Evolutionary conservation across 768 basidiomycete species (phyloP).

Genomic region (Serendipita indica): DNA sequence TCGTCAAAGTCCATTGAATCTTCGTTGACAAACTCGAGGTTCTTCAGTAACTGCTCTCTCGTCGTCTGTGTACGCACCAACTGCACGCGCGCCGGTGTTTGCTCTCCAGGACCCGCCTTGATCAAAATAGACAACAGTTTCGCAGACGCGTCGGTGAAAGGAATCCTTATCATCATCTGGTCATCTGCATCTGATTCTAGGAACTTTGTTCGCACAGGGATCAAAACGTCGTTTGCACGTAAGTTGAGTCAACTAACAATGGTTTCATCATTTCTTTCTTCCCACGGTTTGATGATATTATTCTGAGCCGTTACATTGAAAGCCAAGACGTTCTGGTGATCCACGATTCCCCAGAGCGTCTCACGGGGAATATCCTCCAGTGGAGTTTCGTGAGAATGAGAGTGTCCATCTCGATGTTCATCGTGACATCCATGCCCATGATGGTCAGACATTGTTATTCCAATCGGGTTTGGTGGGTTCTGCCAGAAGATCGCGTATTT

Average conservation of each 20-base stretch:
- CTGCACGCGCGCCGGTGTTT: constrained; percentile 56
- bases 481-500: too few relatives aligned
- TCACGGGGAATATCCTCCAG: constrained; percentile 40
- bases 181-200: constrained; percentile 87
- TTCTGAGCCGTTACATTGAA: constrained; percentile 47
- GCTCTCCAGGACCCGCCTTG: constrained; percentile 67
- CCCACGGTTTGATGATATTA: constrained; percentile 75
- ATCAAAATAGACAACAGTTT: constrained; percentile 69
- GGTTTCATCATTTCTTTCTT: constrained; percentile 54
- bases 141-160: constrained; percentile 68
- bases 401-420: constrained; percentile 44
- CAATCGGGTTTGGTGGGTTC: too few relatives aligned
- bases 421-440: constrained; percentile 38
- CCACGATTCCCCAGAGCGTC: constrained; percentile 61
- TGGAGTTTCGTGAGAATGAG: constrained; percentile 30
- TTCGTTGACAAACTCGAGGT: constrained; percentile 55
- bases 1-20: constrained; percentile 74
- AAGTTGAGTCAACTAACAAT: constrained; percentile 31
- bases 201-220: constrained; percentile 31
- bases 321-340: constrained; percentile 64
- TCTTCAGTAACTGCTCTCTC: not conserved
- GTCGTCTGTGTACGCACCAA: constrained; percentile 35
- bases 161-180: constrained; percentile 75
- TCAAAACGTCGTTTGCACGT: not conserved
- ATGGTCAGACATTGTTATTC: constrained; percentile 39